Evolutionary conservation across 352 stramenopile species (phyloP), one percentile per base, ranked within the genome.

Genomic region (Phytopythium delawarense): DNA sequence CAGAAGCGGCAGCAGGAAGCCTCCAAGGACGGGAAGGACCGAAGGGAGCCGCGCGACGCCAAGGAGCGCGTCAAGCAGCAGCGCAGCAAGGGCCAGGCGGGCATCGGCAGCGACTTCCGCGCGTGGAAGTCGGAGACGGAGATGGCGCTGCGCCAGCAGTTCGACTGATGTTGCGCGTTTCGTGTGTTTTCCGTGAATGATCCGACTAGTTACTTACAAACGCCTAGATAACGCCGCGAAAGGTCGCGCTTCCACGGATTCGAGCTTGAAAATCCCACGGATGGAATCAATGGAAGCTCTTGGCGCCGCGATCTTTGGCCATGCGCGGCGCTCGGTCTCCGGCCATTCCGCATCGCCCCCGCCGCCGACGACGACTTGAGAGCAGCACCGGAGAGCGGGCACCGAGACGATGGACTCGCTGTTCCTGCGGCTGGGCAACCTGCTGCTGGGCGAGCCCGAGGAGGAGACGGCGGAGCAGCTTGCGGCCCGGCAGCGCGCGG

Each of bases 1-100:
- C 13, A 5, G 30, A 37, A 53, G 25, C 25, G 3, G 25, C 25
- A 30, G 25, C 25, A 30, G 25, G 25, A 1, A 30, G 3, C 25
- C 25, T 30, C 25, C 25, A 30, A 30, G 25, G 25, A 30, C 25
- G 1, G 25, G 56, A 64, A 67, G 12, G 75, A 79, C 30, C 80
- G 81, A 3, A 30, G 25, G 25, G 25, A 30, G 25, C 25, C 25
- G 61, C 64, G 64, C 58, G 71, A 74, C 44, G 79, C 70, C 40
- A 94, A 92, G 55, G 86, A 92, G 39, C 78, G 79, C 15, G 80
- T 92, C 15, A 94, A 92, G 64, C 66, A 67, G 23, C 86, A 94
- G 67, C 72, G 86, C 12, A 49, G 77, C 25, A 85, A 80, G 34
- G 84, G 86, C 34, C 86, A 94, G 56, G 78, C 83, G 48, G 86